phyloP scores from a whole-genome alignment of 805 yeast genomes.

The Ogataea paraovalis region DNA sequence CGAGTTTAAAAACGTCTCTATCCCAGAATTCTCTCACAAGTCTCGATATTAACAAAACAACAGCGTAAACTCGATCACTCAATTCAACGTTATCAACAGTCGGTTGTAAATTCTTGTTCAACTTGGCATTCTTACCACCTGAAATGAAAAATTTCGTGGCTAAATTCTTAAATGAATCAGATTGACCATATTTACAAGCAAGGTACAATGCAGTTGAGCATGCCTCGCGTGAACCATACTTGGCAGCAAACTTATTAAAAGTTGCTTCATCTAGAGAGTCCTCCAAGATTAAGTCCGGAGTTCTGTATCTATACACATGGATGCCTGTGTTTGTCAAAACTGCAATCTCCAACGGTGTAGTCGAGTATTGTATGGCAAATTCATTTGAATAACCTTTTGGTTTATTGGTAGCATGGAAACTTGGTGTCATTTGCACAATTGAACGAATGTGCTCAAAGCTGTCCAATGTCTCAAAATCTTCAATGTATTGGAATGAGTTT shows the following conservation, averaged over 20 bases:
- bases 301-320: conserved; percentile 68
- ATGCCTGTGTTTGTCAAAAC: conserved; percentile 78
- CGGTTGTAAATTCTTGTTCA: conserved; percentile 34
- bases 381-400: conserved; percentile 84
- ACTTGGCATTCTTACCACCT: conserved; percentile 50
- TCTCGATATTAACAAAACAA: conserved; percentile 73
- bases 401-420: conserved; percentile 65
- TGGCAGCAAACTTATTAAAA: conserved; percentile 63
- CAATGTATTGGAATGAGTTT: conserved; percentile 65
- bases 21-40: conserved; percentile 79
- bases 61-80: conserved; percentile 89
- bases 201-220: conserved; percentile 84
- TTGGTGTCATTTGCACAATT: conserved; percentile 64
- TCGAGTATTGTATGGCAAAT: conserved; percentile 79
- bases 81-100: conserved; percentile 73
- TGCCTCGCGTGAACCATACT: conserved; percentile 85
- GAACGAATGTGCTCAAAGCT: conserved; percentile 57
- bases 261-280: conserved; percentile 59
- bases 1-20: conserved; percentile 53
- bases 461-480: conserved; percentile 74
- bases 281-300: conserved; percentile 76
- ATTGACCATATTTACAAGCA: conserved; percentile 67
- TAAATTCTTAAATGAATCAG: conserved; percentile 44
- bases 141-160: conserved; percentile 50
- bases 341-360: conserved; percentile 67